Evolutionary conservation across 805 yeast genomes (phyloP).

Genomic region (Starmerella potacharoeniae): DNA sequence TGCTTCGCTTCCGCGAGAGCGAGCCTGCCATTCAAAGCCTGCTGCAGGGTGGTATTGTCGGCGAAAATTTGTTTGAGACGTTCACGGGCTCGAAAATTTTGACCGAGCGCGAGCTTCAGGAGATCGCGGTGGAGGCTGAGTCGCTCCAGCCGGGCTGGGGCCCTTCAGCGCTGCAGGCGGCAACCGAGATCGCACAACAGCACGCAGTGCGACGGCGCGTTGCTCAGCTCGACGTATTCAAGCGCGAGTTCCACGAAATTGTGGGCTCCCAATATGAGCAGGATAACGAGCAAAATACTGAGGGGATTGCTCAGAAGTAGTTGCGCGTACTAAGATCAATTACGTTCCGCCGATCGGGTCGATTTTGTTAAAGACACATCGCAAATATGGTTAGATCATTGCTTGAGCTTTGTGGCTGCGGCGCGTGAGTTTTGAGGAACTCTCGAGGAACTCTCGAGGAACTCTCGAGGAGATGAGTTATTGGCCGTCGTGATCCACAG

Average conservation of each 20-base stretch:
- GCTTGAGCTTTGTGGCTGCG: too few species aligned
- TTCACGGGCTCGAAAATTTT: slow-evolving; percentile 65
- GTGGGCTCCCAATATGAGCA: slow-evolving; percentile 1
- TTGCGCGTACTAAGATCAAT: too few species aligned
- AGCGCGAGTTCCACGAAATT: slow-evolving; percentile 18
- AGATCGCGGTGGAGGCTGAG: slow-evolving; percentile 66
- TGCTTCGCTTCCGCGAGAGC: slow-evolving; percentile 69
- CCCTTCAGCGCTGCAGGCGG: slow-evolving; percentile 50
- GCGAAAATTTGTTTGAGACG: slow-evolving; percentile 78
- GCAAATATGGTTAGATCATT: too few species aligned
- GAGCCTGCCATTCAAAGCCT: slow-evolving; percentile 57
- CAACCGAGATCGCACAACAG: slow-evolving; percentile 82
- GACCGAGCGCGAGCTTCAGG: slow-evolving; percentile 71
- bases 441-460: too few species aligned
- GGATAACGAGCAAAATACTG: background rate
- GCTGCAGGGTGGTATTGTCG: slow-evolving; percentile 81
- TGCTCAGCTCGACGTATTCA: slow-evolving; percentile 22
- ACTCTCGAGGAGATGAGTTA: too few species aligned
- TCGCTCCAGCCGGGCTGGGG: slow-evolving; percentile 68
- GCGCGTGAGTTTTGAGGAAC: too few species aligned
- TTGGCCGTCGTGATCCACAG: too few species aligned
- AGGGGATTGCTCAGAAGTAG: too few species aligned
- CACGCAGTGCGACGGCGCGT: slow-evolving; percentile 79
- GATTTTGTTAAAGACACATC: too few species aligned
- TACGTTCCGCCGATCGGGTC: too few species aligned